A percentile compares a stretch with the other conserved stretches of the same genome.
Evolutionary conservation across 2,329 filamentous ascomycete genomes (phyloP).

Genomic region (Cladosporium sphaerospermum): DNA sequence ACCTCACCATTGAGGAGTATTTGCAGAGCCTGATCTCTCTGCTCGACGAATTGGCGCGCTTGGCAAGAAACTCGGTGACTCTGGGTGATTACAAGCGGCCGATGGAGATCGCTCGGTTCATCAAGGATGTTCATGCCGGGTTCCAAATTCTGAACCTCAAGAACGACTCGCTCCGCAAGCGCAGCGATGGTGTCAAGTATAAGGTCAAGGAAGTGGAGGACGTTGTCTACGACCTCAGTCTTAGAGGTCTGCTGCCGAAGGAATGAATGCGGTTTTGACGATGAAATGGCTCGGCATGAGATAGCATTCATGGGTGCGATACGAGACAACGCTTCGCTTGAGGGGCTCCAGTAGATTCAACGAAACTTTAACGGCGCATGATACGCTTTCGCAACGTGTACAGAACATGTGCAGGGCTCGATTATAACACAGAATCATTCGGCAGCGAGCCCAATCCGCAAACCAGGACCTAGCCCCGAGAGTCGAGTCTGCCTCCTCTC

Average conservation of each 20-base stretch:
- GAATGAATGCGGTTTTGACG: slow-evolving; percentile 2
- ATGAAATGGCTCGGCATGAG: neutral
- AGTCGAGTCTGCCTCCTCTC: slow-evolving; percentile 3
- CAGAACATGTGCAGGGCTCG: neutral
- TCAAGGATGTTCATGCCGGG: slow-evolving; percentile 91
- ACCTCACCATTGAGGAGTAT: slow-evolving; percentile 96
- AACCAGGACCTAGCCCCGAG: slow-evolving; percentile 1
- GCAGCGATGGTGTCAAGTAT: slow-evolving; percentile 93
- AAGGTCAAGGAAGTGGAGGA: slow-evolving; percentile 97
- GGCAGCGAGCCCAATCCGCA: neutral
- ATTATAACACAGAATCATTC: slow-evolving; percentile 10
- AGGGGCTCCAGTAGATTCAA: no score
- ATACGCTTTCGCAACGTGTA: neutral
- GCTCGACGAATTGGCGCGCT: slow-evolving; percentile 81
- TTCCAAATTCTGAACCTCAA: slow-evolving; percentile 98
- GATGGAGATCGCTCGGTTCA: slow-evolving; percentile 79
- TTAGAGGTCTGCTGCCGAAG: slow-evolving; percentile 60
- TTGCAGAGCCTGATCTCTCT: slow-evolving; percentile 80
- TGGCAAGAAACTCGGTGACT: slow-evolving; percentile 92
- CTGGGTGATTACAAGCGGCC: slow-evolving; percentile 82
- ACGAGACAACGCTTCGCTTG: neutral
- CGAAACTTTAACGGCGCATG: no score
- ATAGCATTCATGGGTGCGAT: neutral
- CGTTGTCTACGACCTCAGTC: slow-evolving; percentile 88
- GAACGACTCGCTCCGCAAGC: slow-evolving; percentile 83